Conservation (phyloP, 495 filamentous ascomycete genomes). For the Penicillium simplicissimum region DNA sequence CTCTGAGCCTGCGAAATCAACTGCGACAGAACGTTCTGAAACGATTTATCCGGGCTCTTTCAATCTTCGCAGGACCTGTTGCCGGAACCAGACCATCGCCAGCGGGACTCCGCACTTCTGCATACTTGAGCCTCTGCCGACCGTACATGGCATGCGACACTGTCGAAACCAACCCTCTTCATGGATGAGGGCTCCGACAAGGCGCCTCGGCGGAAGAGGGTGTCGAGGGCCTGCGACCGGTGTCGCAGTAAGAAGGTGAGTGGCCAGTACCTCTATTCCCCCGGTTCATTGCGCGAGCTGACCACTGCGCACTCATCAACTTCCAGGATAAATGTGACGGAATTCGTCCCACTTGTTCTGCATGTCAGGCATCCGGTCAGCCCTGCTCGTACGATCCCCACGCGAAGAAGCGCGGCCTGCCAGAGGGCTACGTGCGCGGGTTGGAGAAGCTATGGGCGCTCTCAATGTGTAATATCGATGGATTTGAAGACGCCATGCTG, state of each 20-base stretch:
- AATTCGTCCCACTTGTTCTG: slow-evolving; percentile 61
- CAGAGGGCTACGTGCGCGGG: slow-evolving; percentile 50
- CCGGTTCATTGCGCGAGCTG: background rate
- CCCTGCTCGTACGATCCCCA: slow-evolving; percentile 67
- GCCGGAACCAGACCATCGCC: background rate
- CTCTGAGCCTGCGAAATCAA: background rate
- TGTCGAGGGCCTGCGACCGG: slow-evolving; percentile 70
- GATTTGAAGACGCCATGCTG: slow-evolving; percentile 51
- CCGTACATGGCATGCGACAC: slow-evolving; percentile 30
- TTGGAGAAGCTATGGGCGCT: slow-evolving; percentile 50
- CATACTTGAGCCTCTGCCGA: background rate
- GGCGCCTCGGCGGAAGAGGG: slow-evolving; percentile 58
- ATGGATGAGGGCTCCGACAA: slow-evolving; percentile 52
- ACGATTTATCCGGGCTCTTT: background rate
- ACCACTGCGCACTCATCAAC: background rate
- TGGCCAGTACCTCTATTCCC: background rate
- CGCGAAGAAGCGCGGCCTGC: slow-evolving; percentile 67
- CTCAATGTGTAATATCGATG: slow-evolving; percentile 49
- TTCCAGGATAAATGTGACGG: slow-evolving; percentile 68
- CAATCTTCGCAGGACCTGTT: background rate
- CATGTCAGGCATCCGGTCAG: slow-evolving; percentile 61
- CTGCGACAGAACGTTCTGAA: background rate
- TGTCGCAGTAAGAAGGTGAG: slow-evolving; percentile 62
- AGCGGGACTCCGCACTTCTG: background rate
- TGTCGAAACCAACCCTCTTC: slow-evolving; percentile 30